Evolutionary conservation across 768 basidiomycete species (phyloP).

Genomic region (Rhizopogon vinicolor): DNA sequence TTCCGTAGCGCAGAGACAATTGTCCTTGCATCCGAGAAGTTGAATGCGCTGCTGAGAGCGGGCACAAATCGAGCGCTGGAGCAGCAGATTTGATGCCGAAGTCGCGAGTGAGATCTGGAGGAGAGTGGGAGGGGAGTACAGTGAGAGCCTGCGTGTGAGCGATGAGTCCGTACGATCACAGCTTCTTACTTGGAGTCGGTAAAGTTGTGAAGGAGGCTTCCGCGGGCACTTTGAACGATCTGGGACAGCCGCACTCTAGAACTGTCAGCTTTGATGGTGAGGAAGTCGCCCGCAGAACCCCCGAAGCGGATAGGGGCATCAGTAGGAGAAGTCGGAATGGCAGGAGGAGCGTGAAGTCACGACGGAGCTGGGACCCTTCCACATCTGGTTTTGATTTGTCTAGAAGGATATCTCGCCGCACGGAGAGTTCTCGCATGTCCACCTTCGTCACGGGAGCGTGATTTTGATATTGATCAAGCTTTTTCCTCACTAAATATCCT

Average conservation of each 20-base stretch:
- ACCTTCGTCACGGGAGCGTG: constrained; percentile 19
- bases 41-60: constrained; percentile 56
- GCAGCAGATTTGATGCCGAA: constrained; percentile 71
- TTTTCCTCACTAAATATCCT: constrained; percentile 15
- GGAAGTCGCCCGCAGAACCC: constrained; percentile 26
- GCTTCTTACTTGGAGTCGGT: constrained; percentile 71
- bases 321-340: constrained; percentile 52
- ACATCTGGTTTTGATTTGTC: constrained; percentile 18
- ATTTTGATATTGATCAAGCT: constrained; percentile 20
- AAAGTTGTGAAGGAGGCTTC: constrained; percentile 57
- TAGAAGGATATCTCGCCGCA: constrained; percentile 21
- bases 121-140: constrained; percentile 62
- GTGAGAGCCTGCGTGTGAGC: constrained; percentile 66
- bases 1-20: constrained; percentile 53
- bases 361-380: constrained; percentile 41
- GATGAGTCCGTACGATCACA: constrained; percentile 80
- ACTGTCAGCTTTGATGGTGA: constrained; percentile 56
- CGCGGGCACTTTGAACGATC: constrained; percentile 23
- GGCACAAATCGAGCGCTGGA: constrained; percentile 61
- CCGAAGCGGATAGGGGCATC: constrained; percentile 32
- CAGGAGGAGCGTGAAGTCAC: constrained; percentile 45
- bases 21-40: constrained; percentile 58
- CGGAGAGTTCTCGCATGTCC: constrained; percentile 19
- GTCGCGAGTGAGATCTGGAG: constrained; percentile 59
- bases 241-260: constrained; percentile 40